Conservation (phyloP, 352 stramenopile species). For the Blastocystis sp. region DNA sequence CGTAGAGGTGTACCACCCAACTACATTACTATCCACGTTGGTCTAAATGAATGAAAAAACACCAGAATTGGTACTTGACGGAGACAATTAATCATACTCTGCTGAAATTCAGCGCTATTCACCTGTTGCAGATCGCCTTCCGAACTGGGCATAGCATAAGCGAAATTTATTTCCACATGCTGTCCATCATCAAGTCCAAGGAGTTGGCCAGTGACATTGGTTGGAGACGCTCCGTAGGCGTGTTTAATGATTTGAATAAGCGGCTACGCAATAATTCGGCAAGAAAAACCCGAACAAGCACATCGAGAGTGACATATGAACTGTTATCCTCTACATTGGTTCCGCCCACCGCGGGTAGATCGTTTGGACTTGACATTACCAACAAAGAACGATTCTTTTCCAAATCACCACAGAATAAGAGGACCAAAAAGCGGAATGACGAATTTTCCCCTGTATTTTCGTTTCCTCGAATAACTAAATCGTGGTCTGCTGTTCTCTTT, state of each 20-base stretch:
- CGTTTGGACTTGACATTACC: neutral
- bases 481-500: neutral
- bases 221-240: neutral
- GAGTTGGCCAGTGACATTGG: conserved; percentile 39
- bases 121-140: conserved; percentile 22
- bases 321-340: neutral
- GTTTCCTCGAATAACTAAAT: no score
- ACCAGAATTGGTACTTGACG: neutral
- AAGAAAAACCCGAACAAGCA: neutral
- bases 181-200: neutral
- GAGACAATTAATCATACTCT: conserved; percentile 23
- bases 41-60: neutral
- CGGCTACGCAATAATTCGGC: neutral
- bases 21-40: conserved; percentile 29
- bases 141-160: conserved; percentile 19
- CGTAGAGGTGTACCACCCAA: conserved; percentile 55
- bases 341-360: neutral
- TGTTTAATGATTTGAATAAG: conserved; percentile 59
- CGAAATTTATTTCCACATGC: conserved; percentile 19
- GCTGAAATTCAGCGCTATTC: neutral
- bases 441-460: neutral
- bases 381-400: neutral
- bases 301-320: neutral
- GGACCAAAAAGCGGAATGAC: neutral
- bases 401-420: neutral